Evolutionary conservation across 2,329 filamentous ascomycete species (phyloP), one percentile per base, ranked within the genome.

Genomic region (Pseudogymnoascus sp.): DNA sequence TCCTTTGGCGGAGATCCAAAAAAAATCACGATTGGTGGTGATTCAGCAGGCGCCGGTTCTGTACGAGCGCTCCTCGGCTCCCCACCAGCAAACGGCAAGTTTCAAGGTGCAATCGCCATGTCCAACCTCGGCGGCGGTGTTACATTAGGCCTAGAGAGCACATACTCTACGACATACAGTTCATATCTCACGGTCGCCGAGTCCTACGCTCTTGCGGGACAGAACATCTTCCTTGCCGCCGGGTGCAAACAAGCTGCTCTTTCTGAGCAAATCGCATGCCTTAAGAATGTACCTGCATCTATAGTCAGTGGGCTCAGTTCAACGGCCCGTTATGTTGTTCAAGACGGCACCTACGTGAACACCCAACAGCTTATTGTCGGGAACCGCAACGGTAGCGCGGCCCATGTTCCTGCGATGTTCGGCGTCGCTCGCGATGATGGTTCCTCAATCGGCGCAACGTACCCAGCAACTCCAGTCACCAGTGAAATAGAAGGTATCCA

Each of bases 81-180:
- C 4, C 79, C 79, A 2, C 72, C 74, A 63, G 78, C 79, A 5
- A 79, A 79, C 57, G 75, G 76, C 1, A 77, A 80, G 45, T 80
- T 76, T 61, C 76, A 78, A 65, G 78, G 78, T 7, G 79, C 77
- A 1, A 73, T 82, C 3, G 74, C 78, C 0, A 76, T 81, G 73
- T 80, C 80, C 0, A 83, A 83, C 63, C 74, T 83, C 0, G 82
- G 81, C 21, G 81, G 81, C 2, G 78, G 82, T 26, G 76, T 78
- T 0, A 74, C 74, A 4, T 72, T 83, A 5, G 81, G 79, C 0
- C 70, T 80, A 3, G 70, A 70, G 2, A 75, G 78, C 26, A 77
- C 79, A 66, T 83, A 83, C 62, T 80, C 79, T 5, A 82, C 80
- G 1, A 81, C 79, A 0, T 84, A 83, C 71, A 81, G 78, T 42